Evolutionary conservation across 1,284 basidiomycete species (phyloP), one percentile per base, ranked within the genome.

Genomic region (Tilletia setariae): DNA sequence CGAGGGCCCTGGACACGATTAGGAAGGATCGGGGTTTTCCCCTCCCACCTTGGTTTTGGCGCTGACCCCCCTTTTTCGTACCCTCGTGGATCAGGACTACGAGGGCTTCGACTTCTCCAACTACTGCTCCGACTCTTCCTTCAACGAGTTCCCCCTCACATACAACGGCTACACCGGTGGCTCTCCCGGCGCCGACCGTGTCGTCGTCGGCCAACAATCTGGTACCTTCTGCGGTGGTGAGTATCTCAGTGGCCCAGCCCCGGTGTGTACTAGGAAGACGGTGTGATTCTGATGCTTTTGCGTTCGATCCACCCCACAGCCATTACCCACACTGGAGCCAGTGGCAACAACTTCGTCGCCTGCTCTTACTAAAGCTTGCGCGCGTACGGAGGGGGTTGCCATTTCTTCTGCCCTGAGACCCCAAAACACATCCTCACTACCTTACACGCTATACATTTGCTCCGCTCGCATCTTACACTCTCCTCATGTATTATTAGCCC

Each of bases 151-250:
- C 63, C 66, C 62, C 2, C 46, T 70, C 49, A 35, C 43, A 32
- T 30, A 25, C 16, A 28, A 15, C 28, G 40, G 46, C 13, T 64
- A 61, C 47, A 35, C 46, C 25, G 72, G 74, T 25, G 76, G 76
- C 44, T 76, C 74, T 65, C 76, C 76, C 28, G 76, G 76, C 23
- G 67, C 76, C 15, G 74, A 77, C 70, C 74, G 76, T 30, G 74
- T 75, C 46, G 64, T 77, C 62, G 74, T 74, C 67, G 70, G 71
- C 61, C 51, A 42, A 56, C 56, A 68, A 63, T 65, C 68, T 47
- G 68, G 70, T 46, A 64, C 53, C 35, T 75, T 74, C 68, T 75
- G 74, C 67, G 76, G 76, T 16, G 72, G 56, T 61, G 56, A 61
- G 56, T 61, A 15, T 9, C 28, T 40, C 35, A 40, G 35, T 4